Percentiles rank a stretch among this genome's conserved stretches.
Evolutionary conservation across 495 filamentous ascomycete species (phyloP).

Genomic region (Thozetella sp.): DNA sequence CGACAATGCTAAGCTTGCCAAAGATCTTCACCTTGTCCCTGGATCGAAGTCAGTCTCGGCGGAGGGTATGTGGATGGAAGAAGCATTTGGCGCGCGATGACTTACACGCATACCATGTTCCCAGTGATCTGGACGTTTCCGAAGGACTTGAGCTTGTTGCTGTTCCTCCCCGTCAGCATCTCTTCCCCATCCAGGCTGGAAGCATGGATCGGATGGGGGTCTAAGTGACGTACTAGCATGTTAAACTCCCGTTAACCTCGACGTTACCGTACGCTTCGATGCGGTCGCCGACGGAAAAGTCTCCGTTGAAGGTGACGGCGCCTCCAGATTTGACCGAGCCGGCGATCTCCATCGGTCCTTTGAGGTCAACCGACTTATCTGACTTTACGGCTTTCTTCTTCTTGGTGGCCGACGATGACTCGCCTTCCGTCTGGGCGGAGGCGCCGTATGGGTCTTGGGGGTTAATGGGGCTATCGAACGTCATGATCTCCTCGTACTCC

Average conservation of each 20-base stretch:
- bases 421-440: neutral
- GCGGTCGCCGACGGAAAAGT: slow-evolving; percentile 30
- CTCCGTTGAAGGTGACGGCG: slow-evolving; percentile 26
- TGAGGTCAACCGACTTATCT: slow-evolving; percentile 24
- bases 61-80: neutral
- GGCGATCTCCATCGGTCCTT: slow-evolving; percentile 36
- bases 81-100: neutral
- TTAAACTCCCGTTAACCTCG: slow-evolving; percentile 28
- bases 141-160: slow-evolving; percentile 31
- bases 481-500: slow-evolving; percentile 33
- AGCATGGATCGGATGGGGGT: neutral
- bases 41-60: neutral
- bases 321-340: slow-evolving; percentile 38
- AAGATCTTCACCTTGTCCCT: slow-evolving; percentile 41
- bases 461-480: slow-evolving; percentile 24
- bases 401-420: slow-evolving; percentile 9
- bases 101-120: slow-evolving; percentile 16
- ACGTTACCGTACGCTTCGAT: slow-evolving; percentile 41
- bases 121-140: slow-evolving; percentile 32
- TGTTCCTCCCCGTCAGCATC: slow-evolving; percentile 10
- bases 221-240: slow-evolving; percentile 22
- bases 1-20: slow-evolving; percentile 37
- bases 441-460: slow-evolving; percentile 11
- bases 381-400: slow-evolving; percentile 33
- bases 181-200: neutral